phyloP scores from a whole-genome alignment of 306 rosid species.

The Bauhinia variegata region DNA sequence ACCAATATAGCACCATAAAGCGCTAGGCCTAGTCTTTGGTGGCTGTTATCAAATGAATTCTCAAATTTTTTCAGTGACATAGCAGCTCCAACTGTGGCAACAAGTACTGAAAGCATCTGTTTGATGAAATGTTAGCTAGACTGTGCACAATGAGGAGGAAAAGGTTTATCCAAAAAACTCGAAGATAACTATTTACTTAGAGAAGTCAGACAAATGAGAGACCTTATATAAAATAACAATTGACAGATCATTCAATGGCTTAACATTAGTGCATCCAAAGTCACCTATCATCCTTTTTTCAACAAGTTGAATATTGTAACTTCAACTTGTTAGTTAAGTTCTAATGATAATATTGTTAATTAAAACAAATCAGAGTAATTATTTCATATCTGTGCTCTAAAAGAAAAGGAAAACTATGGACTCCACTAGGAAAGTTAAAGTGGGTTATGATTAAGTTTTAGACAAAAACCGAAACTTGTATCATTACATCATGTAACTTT shows the following conservation, averaged over 20 bases:
- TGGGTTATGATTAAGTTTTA: conserved; percentile 42
- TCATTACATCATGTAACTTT: conserved; percentile 38
- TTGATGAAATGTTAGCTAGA: conserved; percentile 35
- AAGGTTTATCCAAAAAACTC: not conserved
- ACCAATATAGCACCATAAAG: conserved; percentile 73
- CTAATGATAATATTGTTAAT: conserved; percentile 16
- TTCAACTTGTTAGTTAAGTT: conserved; percentile 36
- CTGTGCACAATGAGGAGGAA: not conserved
- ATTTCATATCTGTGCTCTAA: conserved; percentile 30
- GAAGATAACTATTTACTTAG: too few relatives aligned
- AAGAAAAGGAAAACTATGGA: conserved; percentile 31
- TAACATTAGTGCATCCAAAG: too few relatives aligned
- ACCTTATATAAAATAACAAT: too few relatives aligned
- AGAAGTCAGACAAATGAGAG: too few relatives aligned
- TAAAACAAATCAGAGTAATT: not conserved
- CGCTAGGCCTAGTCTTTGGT: conserved; percentile 88
- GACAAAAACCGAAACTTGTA: conserved; percentile 44
- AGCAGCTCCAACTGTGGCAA: conserved; percentile 81
- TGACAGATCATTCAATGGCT: not conserved
- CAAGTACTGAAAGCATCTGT: conserved; percentile 69
- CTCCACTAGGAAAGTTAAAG: conserved; percentile 75
- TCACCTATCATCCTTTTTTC: not conserved
- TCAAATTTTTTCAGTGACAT: conserved; percentile 80
- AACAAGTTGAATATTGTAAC: not conserved
- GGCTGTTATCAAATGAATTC: conserved; percentile 85